These are phyloP conservation scores for Stephania yunnanensis DNA, from an alignment of 164 flowering plant species.

Conservation along the genomic window DNA sequence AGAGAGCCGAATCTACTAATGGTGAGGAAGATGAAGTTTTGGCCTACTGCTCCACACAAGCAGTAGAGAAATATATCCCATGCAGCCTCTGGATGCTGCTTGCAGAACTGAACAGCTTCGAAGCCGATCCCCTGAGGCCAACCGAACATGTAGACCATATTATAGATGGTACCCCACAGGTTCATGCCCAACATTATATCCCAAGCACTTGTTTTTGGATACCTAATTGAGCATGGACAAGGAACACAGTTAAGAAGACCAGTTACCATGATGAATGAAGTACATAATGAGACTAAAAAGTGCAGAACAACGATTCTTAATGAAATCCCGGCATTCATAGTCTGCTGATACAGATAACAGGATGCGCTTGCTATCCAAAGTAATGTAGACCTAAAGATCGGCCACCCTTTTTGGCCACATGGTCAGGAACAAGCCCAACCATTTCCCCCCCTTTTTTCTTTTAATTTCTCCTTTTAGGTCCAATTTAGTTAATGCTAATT, in stretches of 20 bases:
- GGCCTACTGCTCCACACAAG: slow-evolving; percentile 95
- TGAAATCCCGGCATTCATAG: not conserved
- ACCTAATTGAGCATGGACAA: slow-evolving; percentile 39
- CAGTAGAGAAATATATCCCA: slow-evolving; percentile 93
- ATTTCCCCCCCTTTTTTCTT: not conserved
- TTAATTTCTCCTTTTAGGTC: not conserved
- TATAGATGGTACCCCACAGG: slow-evolving; percentile 96
- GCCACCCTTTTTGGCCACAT: not conserved
- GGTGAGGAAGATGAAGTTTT: slow-evolving; percentile 94
- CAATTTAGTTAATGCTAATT: not conserved
- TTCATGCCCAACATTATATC: slow-evolving; percentile 99
- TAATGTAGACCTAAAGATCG: not conserved
- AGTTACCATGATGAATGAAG: not conserved
- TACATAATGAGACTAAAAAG: not conserved
- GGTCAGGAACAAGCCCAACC: not conserved
- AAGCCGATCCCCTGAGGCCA: slow-evolving; percentile 75
- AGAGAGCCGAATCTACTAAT: slow-evolving; percentile 93
- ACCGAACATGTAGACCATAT: slow-evolving; percentile 86
- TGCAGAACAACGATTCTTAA: not conserved
- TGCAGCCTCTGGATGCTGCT: slow-evolving; percentile 89
- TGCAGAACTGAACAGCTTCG: slow-evolving; percentile 79
- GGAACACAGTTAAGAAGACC: slow-evolving; percentile 5
- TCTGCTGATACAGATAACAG: not conserved
- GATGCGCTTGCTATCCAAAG: not conserved
- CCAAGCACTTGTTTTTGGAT: slow-evolving; percentile 96